Base-by-base conservation (phyloP, 257 asterid species). In the Nicotiana noctiflora region DNA sequence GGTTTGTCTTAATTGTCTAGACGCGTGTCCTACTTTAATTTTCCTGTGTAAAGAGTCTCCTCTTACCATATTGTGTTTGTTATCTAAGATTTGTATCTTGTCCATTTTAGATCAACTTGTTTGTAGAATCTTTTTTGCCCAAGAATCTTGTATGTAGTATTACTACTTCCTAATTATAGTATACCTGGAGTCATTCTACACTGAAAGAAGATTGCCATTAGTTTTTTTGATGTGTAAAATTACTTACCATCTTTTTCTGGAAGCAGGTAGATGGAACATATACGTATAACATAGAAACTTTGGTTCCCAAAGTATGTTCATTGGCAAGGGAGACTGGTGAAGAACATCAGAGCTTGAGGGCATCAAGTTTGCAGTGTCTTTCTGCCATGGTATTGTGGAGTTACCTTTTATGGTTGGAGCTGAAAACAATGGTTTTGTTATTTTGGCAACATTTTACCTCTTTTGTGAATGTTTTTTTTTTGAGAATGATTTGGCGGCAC, bases 281-380 rank as follows among this genome's bases (percentile, higher is more conserved):
- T 79, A 74, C 93, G 12, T 89, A 80, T 84, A 93, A 89, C 84
- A 89, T 95, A 81, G 99, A 92, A 80, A 90, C 82, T 76, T 82
- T 93, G 81, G 95, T 88, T 77, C 90, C 70, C 74, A 91, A 85
- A 89, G 93, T 96, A 34, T 93, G 96, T 88, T 79, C 81, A 84
- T 79, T 90, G 83, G 91, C 99, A 84, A 85, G 82, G 51, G 91
- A 80, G 81, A 82, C 86, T 72, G 97, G 87, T 76, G 94, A 89
- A 83, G 97, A 88, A 82, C 82, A 79, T 79, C 89, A 90, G 83
- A 91, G 84, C 84, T 85, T 95, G 86, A 94, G 92, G 87, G 98
- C 97, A 82, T 90, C 98, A 40, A 90, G 99, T 89, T 88, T 96
- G 92, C 93, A 91, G 75, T 92, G 98, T 86, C 93, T 93, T 72